Evolutionary conservation across 2,329 filamentous ascomycete species (phyloP), one percentile per base, ranked within the genome.

Genomic region (Calycina herbarum): DNA sequence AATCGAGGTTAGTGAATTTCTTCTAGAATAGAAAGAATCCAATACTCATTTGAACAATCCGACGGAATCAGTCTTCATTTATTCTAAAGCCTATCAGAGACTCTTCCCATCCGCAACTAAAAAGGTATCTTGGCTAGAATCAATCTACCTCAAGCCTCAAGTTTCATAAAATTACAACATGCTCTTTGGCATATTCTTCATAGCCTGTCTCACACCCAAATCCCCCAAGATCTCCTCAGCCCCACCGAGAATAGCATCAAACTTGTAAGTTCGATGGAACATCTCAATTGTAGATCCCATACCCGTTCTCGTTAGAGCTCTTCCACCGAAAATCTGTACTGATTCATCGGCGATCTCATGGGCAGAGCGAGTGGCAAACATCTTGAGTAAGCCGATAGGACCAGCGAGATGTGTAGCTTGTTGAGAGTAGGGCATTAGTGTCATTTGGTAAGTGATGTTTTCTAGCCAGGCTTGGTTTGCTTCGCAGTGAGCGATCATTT

Each of bases 401-500:
- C 93, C 93, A 62, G 89, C 90, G 1, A 96, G 85, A 72, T 90
- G 84, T 74, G 87, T 86, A 29, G 89, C 82, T 77, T 96, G 92
- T 76, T 94, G 80, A 63, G 85, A 83, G 78, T 96, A 95, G 40
- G 85, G 85, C 90, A 96, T 92, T 77, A 92, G 83, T 80, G 85
- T 90, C 92, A 96, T 96, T 76, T 96, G 92, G 81, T 93, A 92
- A 24, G 92, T 93, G 74, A 95, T 88, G 54, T 86, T 87, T 77
- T 96, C 92, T 59, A 95, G 85, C 91, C 91, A 96, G 24, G 92
- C 86, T 77, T 96, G 92, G 78, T 91, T 89, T n/a, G 90, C 84
- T 78, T 96, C 92, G 70, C 88, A 85, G 60, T 91, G 86, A 4
- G 90, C 86, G 70, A 96, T 95, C 91, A 96, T 95, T 76, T 91